Conservation (phyloP, 768 basidiomycete genomes). For the Xanthoconium stramineum region DNA sequence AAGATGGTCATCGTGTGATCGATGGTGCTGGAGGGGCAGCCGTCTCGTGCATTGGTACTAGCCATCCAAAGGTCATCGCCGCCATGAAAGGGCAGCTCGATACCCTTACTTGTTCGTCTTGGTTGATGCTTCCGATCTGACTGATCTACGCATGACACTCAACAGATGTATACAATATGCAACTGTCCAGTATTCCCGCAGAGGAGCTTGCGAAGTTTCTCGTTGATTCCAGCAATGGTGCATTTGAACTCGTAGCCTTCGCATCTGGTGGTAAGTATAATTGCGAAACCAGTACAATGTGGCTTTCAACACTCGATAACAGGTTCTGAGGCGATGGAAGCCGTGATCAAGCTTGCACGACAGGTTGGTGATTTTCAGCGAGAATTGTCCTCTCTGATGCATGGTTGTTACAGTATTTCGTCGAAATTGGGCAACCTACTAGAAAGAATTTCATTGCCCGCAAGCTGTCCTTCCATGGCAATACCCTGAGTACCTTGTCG, state of each 20-base stretch:
- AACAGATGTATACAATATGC: conserved; percentile 84
- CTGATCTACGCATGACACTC: not conserved
- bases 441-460: conserved; percentile 80
- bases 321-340: conserved; percentile 91
- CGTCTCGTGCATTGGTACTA: conserved; percentile 74
- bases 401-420: conserved; percentile 51
- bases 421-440: conserved; percentile 64
- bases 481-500: conserved; percentile 69
- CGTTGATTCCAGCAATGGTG: conserved; percentile 64
- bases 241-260: conserved; percentile 70
- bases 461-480: conserved; percentile 80
- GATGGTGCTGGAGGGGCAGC: conserved; percentile 88
- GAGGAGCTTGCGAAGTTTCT: conserved; percentile 72
- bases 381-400: conserved; percentile 5
- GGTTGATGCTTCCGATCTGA: not conserved
- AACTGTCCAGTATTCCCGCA: conserved; percentile 76
- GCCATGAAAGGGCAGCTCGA: conserved; percentile 81
- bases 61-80: conserved; percentile 65
- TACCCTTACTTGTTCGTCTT: conserved; percentile 64
- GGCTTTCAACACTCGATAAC: not conserved
- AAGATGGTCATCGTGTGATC: conserved; percentile 65
- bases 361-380: conserved; percentile 46
- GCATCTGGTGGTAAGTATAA: conserved; percentile 62
- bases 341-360: conserved; percentile 75
- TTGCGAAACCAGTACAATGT: not conserved